Evolutionary conservation across 164 flowering plant species (phyloP), one percentile per base, ranked within the genome.

Genomic region (Berberis vulgaris): DNA sequence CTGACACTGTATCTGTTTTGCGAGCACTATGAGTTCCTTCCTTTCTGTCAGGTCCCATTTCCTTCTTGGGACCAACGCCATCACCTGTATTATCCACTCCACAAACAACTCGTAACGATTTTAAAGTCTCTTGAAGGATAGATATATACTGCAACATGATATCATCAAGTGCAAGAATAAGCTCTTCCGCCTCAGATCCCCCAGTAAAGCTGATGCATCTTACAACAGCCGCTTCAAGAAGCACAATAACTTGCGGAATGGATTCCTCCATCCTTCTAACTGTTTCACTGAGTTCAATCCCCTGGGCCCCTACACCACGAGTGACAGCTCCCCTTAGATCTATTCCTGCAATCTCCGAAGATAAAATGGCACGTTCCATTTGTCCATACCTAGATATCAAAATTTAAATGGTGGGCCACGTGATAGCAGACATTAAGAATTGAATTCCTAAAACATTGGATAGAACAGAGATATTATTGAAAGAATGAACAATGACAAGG

Each of bases 231-330:
- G 94, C 94, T 77, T 95, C 98, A 72, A 95, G 92, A 77, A 86
- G 83, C 64, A 95, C 69, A 70, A 91, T 84, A 60, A 89, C 87
- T 75, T 82, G 97, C n/a, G 99, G 97, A 76, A 95, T 82, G 39
- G 99, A 91, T 74, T 95, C 99, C 74, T 95, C 98, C 99, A 95
- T 91, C 76, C 99, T 88, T 65, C 97, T 67, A 70, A 95, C 97
- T 46, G 99, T 86, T 78, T 95, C 99, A 76, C 99, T 95, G 56
- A 95, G 94, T 77, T 95, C 98, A 79, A 91, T 81, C 13, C 99
- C 99, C 75, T 95, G 99, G 66, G 96, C 89, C 45, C 99, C 99
- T 58, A 89, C 80, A 54, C 95, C 89, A 69, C 96, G 88, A 70
- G 83, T 66, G 61, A 86, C 93, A 67, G 97, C 98, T 69, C 99